Evolutionary conservation across 1,284 basidiomycete genomes (phyloP), one percentile per base, ranked within the genome.

Genomic region (Sanghuangporus baumii): DNA sequence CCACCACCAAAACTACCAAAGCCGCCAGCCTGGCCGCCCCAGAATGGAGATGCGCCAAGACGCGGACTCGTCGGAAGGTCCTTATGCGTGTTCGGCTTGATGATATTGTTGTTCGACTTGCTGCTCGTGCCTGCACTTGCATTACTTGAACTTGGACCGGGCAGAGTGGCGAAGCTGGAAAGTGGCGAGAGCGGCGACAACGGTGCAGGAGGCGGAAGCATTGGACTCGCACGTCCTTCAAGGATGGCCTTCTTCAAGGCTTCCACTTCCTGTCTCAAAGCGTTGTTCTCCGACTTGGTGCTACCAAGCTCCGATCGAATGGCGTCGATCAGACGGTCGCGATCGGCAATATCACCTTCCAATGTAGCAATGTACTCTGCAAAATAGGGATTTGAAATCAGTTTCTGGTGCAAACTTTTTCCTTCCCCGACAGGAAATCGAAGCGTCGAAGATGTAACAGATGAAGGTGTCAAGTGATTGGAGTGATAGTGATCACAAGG

Each of bases 321-420:
- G 31, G 90, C 88, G 67, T 93, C 88, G 68, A 99, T 92, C 64
- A 98, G 84, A 31, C 85, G 81, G 77, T 99, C 96, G 47, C 96
- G 88, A 71, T 96, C 93, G 38, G 91, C 89, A 70, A 98, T 93
- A 75, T 98, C 93, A 56, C 88, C 90, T 75, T 98, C 96, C 60
- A 98, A 87, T 0, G 93, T 93, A 6, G 89, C 83, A 66, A 98
- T 96, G 74, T 98, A 96, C 75, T 97, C 95, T 90, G 48, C 16
- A 34, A 34, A 34, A 26, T 23, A 51, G 50, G 6, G 18, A 37
- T 31, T 31, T 5, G 3, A 36, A 48, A 59, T 55, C 26, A 51
- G 20, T 26, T 14, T 46, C 43, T n/a, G 43, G 1, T 26, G 26
- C 12, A 11, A 26, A 50, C 3, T 51, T 14, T 23, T 34, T 7